phyloP scores from a whole-genome alignment of 2,329 filamentous ascomycete species.

The Peltaster fructicola region DNA sequence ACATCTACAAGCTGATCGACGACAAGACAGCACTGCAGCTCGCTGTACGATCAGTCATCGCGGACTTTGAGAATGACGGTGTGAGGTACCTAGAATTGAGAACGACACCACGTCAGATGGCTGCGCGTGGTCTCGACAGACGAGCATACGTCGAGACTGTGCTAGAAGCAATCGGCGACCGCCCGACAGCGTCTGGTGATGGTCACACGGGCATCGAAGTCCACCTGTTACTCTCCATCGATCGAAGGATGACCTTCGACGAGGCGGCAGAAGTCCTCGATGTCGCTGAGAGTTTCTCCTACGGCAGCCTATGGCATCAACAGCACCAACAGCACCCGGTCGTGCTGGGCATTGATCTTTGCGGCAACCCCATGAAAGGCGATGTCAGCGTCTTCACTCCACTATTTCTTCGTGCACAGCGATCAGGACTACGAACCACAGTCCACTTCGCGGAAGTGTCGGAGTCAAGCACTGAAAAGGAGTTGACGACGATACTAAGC shows the following conservation, averaged over 20 bases:
- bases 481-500: conserved; percentile 45
- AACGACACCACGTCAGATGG: conserved; percentile 55
- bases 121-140: conserved; percentile 36
- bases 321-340: conserved; percentile 19
- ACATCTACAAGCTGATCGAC: conserved; percentile 61
- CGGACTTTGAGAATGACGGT: conserved; percentile 50
- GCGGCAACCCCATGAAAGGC: conserved; percentile 52
- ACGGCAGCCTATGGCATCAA: conserved; percentile 10
- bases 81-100: conserved; percentile 65
- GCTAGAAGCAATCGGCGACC: conserved; percentile 43
- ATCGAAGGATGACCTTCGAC: conserved; percentile 41
- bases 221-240: conserved; percentile 55
- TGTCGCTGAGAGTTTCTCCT: conserved; percentile 40
- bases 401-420: conserved; percentile 40
- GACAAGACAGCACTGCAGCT: conserved; percentile 35
- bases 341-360: conserved; percentile 61
- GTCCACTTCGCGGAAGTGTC: conserved; percentile 62
- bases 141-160: conserved; percentile 48
- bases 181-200: conserved; percentile 26
- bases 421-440: conserved; percentile 43
- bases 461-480: conserved; percentile 36
- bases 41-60: conserved; percentile 47
- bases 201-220: conserved; percentile 32
- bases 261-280: conserved; percentile 47
- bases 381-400: conserved; percentile 41